Conservation (phyloP, 163 green algal species). For the Scenedesmus sp. region DNA sequence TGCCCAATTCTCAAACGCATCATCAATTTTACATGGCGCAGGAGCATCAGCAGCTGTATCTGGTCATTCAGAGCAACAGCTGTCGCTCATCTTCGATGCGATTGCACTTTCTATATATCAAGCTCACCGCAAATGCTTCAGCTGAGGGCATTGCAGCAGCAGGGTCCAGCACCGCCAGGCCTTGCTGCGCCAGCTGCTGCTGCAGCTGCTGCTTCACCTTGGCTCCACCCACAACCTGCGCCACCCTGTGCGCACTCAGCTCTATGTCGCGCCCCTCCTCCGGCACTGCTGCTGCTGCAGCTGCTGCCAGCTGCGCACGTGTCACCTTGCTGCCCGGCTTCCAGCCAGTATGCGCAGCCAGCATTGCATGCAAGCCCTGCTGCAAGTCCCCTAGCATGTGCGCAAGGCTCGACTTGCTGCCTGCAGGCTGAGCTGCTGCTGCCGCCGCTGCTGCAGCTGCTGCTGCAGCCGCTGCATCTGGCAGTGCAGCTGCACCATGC, state of each 20-base stretch:
- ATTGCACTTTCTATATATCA: not conserved
- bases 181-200: constrained; percentile 6
- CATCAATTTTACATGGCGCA: no score
- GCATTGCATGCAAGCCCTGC: constrained; percentile 24
- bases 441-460: not conserved
- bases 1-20: no score
- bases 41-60: no score
- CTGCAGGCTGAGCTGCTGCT: constrained; percentile 7
- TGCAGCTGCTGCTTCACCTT: constrained; percentile 28
- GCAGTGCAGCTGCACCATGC: constrained; percentile 13
- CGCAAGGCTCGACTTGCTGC: not conserved
- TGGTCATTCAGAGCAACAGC: no score
- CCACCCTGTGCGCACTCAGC: constrained; percentile 20
- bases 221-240: constrained; percentile 28
- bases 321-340: constrained; percentile 14
- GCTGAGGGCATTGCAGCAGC: constrained; percentile 22
- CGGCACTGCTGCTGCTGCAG: constrained; percentile 24
- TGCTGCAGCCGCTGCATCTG: not conserved
- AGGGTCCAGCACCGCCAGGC: not conserved
- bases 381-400: constrained; percentile 32
- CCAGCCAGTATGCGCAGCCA: constrained; percentile 7
- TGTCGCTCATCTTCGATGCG: no score
- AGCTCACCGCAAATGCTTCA: constrained; percentile 35
- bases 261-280: constrained; percentile 48
- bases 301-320: constrained; percentile 37